Evolutionary conservation across 257 asterid species (phyloP), one percentile per base, ranked within the genome.

Genomic region (Lantana camara): DNA sequence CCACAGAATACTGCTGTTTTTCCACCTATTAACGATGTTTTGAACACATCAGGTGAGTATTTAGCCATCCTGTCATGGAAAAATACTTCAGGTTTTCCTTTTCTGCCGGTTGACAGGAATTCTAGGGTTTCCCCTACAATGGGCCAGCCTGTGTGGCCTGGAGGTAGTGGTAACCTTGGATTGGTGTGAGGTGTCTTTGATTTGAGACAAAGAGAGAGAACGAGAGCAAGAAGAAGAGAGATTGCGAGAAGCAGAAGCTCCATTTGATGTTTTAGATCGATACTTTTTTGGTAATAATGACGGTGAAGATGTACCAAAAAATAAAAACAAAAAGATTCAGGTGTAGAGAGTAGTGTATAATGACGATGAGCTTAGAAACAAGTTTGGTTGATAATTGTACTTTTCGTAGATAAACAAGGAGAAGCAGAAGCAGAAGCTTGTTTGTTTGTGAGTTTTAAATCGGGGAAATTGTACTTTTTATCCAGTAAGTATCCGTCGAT

Each of bases 21-120:
- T 50, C 74, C 78, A 1, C 78, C 78, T 16, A 78, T 16, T 32
- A 74, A 32, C 0, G 78, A 74, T 0, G 83, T 78, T 34, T 74
- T 72, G 71, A 78, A 78, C 0, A 78, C 48, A 2, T 70, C 52
- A 2, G 80, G 66, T 7, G 76, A 66, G 27, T 67, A 47, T 41
- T 64, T 75, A 14, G 51, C 48, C 75, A 79, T 75, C 29, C 81
- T 71, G 11, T 52, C 70, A 12, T 7, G 2, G 9, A 74, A 49
- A 15, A 71, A 75, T 5, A 47, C 75, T 23, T 75, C 64, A 3
- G 78, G 76, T 19, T 15, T 48, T 16, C 75, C 69, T 11, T 52
- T 29, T 7, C 19, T 20, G 32, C 50, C 57, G 35, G 8, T 30
- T 1, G 63, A 38, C 8, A 69, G 11, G 54, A 69, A 69, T 20